Base-by-base conservation (phyloP, 208 protist species). In the Wallacemonas sp. region DNA sequence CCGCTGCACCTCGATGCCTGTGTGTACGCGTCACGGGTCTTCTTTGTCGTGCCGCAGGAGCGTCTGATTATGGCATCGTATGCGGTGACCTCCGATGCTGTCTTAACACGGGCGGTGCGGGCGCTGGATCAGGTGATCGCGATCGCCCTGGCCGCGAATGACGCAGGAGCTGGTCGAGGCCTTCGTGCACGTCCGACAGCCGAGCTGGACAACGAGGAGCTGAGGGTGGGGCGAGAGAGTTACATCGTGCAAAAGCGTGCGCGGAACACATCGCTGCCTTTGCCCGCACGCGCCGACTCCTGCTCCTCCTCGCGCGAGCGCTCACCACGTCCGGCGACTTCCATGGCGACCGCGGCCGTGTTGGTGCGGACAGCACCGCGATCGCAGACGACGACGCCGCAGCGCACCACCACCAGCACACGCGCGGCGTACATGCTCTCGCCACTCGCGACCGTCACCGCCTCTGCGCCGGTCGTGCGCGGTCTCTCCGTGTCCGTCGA, bases 21-120 rank as follows among this genome's bases (percentile, higher is more conserved):
- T 50, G n/a, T 93, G 10, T 93, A 89, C 68, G 32, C 91, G 7
- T 70, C 72, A 2, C n/a, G 62, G 1, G 84, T 84, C 0, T 91
- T 87, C 61, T 80, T 78, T 38, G 70, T 77, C 28, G 84, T 77
- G 44, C 63, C 78, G 26, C 23, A 57, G 12, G 4, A 62, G 29
- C 57, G 44, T 7, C 16, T 64, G 1, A 79, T 93, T 22, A 63
- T 93, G 23, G 57, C 82, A 26, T 82, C 74, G 22, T 79, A 91
- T 57, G 82, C 74, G 55, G 72, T 93, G 41, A 91, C 84, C 4
- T 77, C 79, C 1, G 79, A 89, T 62, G 66, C 67, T 22, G 61
- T 86, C 1, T 38, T 90, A 25, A 36, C 42, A 39, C 29, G 36
- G 36, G 4, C 57, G 20, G 23, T 25, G 3, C 32, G 3, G 18